Base-by-base conservation (phyloP, 2,329 filamentous ascomycete genomes). In the Lizonia empirigonia region DNA sequence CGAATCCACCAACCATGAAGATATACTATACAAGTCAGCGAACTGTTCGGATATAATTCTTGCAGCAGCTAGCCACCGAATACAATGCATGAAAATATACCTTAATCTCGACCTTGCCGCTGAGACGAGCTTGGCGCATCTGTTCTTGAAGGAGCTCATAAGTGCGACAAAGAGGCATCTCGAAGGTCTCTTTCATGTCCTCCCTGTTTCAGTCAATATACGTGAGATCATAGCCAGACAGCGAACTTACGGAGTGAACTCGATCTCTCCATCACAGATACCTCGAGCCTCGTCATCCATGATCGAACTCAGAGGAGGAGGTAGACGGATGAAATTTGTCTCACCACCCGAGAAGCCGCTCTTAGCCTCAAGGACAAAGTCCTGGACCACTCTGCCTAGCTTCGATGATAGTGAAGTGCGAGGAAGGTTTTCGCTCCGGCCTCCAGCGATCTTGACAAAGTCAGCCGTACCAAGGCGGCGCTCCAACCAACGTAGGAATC, bases 1-100 rank as follows among this genome's bases (percentile, higher is more conserved):
- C 58, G n/a, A 70, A 68, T 0, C 68, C 67, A 2, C 65, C 66
- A 1, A 70, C 62, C 20, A 69, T 26, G 47, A 68, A 62, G 1
- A 68, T 15, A 8, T 48, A 64, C 64, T 62, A n/a, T n/a, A n/a
- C n/a, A n/a, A n/a, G n/a, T n/a, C n/a, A n/a, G n/a, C n/a, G n/a
- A n/a, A n/a, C n/a, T n/a, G n/a, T n/a, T n/a, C n/a, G n/a, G n/a
- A n/a, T n/a, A n/a, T n/a, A n/a, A n/a, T n/a, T n/a, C n/a, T n/a
- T n/a, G n/a, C n/a, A n/a, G n/a, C n/a, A n/a, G n/a, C n/a, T n/a
- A n/a, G n/a, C n/a, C n/a, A n/a, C n/a, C n/a, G n/a, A n/a, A n/a
- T n/a, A n/a, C n/a, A n/a, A n/a, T n/a, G n/a, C n/a, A n/a, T n/a
- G n/a, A n/a, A n/a, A n/a, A n/a, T n/a, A n/a, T n/a, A 64, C 63